Base-by-base conservation (phyloP, 2,329 filamentous ascomycete species). In the Tolypocladium pustulatum region DNA sequence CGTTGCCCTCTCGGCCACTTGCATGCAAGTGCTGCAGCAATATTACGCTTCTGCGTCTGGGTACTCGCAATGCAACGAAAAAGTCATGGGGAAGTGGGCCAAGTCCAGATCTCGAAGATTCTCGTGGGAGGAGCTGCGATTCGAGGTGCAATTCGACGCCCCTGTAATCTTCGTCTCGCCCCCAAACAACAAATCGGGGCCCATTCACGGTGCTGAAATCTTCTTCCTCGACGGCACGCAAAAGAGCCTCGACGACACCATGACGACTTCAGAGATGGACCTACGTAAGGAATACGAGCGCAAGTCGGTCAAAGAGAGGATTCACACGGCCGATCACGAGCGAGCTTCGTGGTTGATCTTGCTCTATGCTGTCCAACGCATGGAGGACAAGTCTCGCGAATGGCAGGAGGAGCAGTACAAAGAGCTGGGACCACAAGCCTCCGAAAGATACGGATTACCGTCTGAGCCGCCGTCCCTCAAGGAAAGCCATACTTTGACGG, bases 311-410 rank as follows among this genome's bases (percentile, higher is more conserved):
- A 71, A 71, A 62, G 63, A 73, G 60, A 65, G 69, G 56, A 72
- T 83, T 0, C 79, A 81, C 61, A 84, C 81, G 2, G 78, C 80
- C 7, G 79, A 83, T 62, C 81, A 82, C 58, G 81, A 83, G 64
- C 69, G 75, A n/a, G 78, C 78, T 3, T 81, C 80, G 1, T 83
- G 81, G 81, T 72, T 80, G 4, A 72, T 73, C 8, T 67, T 84
- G 13, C 71, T 83, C n/a, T 75, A 74, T 4, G 73, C 76, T 13
- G 64, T 82, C 0, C 80, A 83, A 58, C 65, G 66, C 20, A 80
- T 82, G 74, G 81, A 83, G 64, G 58, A 63, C 0, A 69, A 75
- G 20, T 82, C 80, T 5, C 64, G 69, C n/a, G 61, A 66, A 3
- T 83, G 81, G 81, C 75, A 79, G 59, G 27, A 65, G 8, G 34